Percentiles rank a stretch among this genome's conserved stretches.
These are phyloP conservation scores for Alternaria dauci DNA, from an alignment of 2,329 filamentous ascomycete genomes.

Conservation along the genomic window DNA sequence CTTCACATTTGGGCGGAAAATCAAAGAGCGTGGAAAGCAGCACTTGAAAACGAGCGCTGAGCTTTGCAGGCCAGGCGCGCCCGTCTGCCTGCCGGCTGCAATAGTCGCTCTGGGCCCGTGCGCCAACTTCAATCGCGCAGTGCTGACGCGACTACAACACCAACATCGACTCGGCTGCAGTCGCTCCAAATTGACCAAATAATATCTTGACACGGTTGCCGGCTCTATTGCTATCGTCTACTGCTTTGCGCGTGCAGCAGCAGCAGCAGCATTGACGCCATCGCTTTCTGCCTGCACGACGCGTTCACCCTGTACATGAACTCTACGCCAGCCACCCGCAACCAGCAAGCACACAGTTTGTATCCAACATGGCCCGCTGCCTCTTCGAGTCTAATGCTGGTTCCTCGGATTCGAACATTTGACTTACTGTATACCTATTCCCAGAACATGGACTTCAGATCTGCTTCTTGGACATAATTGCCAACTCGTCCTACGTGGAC, in stretches of 20 bases:
- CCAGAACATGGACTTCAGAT: background rate
- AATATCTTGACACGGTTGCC: background rate
- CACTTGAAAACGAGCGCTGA: conserved; percentile 20
- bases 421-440: background rate
- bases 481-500: background rate
- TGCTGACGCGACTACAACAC: conserved; percentile 15
- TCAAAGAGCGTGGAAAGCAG: conserved; percentile 31
- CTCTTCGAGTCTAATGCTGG: background rate
- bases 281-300: background rate
- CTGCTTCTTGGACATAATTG: background rate
- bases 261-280: background rate
- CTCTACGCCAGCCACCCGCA: background rate
- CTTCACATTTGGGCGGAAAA: conserved; percentile 26
- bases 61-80: conserved; percentile 12
- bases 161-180: background rate
- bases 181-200: background rate
- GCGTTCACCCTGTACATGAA: background rate
- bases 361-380: too few relatives aligned
- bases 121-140: conserved; percentile 14
- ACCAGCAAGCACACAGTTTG: background rate
- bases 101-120: conserved; percentile 12
- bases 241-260: background rate
- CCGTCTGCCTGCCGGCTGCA: conserved; percentile 8
- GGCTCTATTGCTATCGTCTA: background rate
- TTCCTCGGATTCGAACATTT: background rate